Percentiles rank a stretch among this genome's conserved stretches.
Evolutionary conservation across 352 stramenopile species (phyloP).

Genomic region (Phytophthora tubulina): DNA sequence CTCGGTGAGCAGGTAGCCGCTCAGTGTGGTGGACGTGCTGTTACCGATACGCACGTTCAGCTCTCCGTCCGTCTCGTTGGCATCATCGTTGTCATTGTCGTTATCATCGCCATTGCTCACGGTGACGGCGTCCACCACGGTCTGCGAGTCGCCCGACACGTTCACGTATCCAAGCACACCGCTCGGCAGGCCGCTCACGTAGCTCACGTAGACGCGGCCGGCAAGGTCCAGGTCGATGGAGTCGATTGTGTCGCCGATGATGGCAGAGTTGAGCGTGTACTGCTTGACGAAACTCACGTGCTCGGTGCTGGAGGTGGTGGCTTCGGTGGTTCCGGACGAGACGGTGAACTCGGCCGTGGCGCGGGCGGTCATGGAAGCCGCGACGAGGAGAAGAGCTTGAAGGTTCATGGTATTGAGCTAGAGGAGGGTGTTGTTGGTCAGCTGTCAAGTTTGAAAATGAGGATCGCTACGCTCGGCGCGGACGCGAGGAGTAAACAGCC

Average conservation of each 20-base stretch:
- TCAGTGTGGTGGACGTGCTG: conserved; percentile 25
- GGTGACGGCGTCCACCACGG: conserved; percentile 36
- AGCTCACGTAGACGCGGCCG: conserved; percentile 42
- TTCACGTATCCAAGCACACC: conserved; percentile 49
- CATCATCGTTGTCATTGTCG: conserved; percentile 34
- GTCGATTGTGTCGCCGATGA: conserved; percentile 27
- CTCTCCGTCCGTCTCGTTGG: conserved; percentile 31
- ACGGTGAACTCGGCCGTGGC: conserved; percentile 38
- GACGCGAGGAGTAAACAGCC: conserved; percentile 4
- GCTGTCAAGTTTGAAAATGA: conserved; percentile 27
- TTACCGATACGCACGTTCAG: conserved; percentile 38
- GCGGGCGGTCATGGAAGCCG: conserved; percentile 15
- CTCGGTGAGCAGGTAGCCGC: conserved; percentile 46
- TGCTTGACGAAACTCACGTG: conserved; percentile 42
- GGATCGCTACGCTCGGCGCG: background rate
- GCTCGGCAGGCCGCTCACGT: conserved; percentile 32
- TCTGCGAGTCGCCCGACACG: conserved; percentile 43
- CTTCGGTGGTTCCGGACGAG: conserved; percentile 24
- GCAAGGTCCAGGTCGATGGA: conserved; percentile 40
- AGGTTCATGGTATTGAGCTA: conserved; percentile 20
- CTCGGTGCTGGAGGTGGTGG: conserved; percentile 30
- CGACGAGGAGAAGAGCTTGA: conserved; percentile 24
- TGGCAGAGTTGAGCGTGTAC: conserved; percentile 39
- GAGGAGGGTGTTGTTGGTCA: conserved; percentile 19
- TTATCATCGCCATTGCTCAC: conserved; percentile 37